Evolutionary conservation across 306 rosid genomes (phyloP), one percentile per base, ranked within the genome.

Genomic region (Lupinus albus): DNA sequence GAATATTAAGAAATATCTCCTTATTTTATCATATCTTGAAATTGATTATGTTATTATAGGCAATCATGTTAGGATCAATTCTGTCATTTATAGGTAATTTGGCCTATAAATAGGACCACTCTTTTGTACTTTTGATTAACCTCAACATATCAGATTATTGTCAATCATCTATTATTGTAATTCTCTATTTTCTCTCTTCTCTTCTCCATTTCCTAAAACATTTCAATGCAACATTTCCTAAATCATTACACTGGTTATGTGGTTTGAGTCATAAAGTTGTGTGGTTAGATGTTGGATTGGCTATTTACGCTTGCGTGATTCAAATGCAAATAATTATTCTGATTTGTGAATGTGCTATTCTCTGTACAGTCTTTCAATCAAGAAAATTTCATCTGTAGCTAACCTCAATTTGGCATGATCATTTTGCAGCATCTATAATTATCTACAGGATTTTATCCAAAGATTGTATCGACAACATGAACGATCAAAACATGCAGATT

Each of bases 401-500:
- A 66, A 78, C 44, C 55, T 68, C 30, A 35, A 63, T 74, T 67
- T 66, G 41, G 57, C 76, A 59, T 75, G 60, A 61, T 46, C 64
- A 54, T n/a, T n/a, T 83, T 83, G 72, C 95, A 93, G 99, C 91
- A 93, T 93, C 65, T 93, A 93, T 75, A 88, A 93, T 81, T 90
- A 86, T 75, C 5, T 85, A 44, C 91, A 79, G 51, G 87, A 86
- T 61, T 84, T 87, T 66, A 25, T 84, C 59, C 71, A 5, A 70
- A 77, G 86, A 84, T 74, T 83, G 60, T 79, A 61, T 61, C 75
- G 78, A 25, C 78, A 3, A 57, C 64, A 86, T 11, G 75, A 59
- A 76, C 76, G 85, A 75, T 80, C 85, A 33, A 68, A 63, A 42
- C 73, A 8, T 41, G 71, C 49, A 30, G 85, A 76, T 67, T 56